phyloP scores from a whole-genome alignment of 2,329 filamentous ascomycete species.

The Clonostachys chloroleuca region DNA sequence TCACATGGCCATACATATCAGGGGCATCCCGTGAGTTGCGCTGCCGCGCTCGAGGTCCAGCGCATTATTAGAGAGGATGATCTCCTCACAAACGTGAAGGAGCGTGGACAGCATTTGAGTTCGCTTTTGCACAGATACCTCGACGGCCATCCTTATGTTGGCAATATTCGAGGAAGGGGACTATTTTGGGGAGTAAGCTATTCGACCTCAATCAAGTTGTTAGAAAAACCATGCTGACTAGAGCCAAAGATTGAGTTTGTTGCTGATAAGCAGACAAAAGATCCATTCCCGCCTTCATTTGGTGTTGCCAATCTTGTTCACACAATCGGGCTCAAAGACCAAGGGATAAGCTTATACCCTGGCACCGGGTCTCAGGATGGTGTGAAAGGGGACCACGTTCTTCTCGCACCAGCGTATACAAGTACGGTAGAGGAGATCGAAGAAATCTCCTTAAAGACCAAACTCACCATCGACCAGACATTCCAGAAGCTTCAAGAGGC shows the following conservation, averaged over 20 bases:
- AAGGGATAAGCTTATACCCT: slow-evolving; percentile 42
- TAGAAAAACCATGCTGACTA: slow-evolving; percentile 1
- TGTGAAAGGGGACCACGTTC: slow-evolving; percentile 11
- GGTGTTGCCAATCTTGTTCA: slow-evolving; percentile 12
- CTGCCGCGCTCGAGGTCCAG: slow-evolving; percentile 18
- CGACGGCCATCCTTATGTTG: slow-evolving; percentile 15
- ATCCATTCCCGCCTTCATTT: slow-evolving; percentile 21
- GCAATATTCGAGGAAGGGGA: slow-evolving; percentile 19
- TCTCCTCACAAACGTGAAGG: slow-evolving; percentile 10
- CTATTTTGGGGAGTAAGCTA: slow-evolving; percentile 18
- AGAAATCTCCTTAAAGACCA: slow-evolving; percentile 9
- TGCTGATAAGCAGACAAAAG: slow-evolving; percentile 13
- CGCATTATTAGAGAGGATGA: slow-evolving; percentile 36
- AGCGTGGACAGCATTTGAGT: slow-evolving; percentile 6
- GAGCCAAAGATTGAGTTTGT: slow-evolving; percentile 17
- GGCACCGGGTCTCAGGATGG: slow-evolving; percentile 14
- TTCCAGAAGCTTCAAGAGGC: slow-evolving; percentile 4
- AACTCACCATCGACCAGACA: slow-evolving; percentile 4
- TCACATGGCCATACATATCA: slow-evolving; percentile 15
- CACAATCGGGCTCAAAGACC: slow-evolving; percentile 31
- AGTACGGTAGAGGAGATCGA: slow-evolving; percentile 16
- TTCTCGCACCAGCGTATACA: slow-evolving; percentile 37
- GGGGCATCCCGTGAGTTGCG: slow-evolving; percentile 16
- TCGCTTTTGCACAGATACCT: slow-evolving; percentile 11
- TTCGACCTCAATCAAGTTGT: not conserved